These are phyloP conservation scores for Quercus phellos DNA, from an alignment of 331 rosid species.

Conservation along the genomic window DNA sequence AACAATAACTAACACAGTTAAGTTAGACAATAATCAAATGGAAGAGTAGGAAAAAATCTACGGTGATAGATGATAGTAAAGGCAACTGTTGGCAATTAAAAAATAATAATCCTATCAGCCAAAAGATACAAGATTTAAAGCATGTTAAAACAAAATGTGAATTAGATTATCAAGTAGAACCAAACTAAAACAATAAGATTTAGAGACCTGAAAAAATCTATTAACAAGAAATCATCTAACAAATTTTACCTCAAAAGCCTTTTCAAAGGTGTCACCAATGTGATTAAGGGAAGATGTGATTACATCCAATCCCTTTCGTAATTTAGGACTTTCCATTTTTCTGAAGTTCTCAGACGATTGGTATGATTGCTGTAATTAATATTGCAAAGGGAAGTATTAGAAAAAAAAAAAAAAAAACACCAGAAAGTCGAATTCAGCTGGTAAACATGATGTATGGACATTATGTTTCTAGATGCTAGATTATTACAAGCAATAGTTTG, in stretches of 20 bases:
- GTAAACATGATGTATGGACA: neutral
- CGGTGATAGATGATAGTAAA: neutral
- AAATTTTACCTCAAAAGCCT: conserved; percentile 74
- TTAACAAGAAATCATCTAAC: neutral
- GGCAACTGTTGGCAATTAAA: neutral
- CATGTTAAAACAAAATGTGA: neutral
- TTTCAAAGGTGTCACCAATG: conserved; percentile 92
- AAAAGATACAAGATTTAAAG: neutral
- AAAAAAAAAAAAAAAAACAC: neutral
- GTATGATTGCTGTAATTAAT: conserved; percentile 39
- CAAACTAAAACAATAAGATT: neutral
- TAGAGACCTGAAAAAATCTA: neutral
- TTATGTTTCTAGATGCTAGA: neutral
- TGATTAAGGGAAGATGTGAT: conserved; percentile 85
- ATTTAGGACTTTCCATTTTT: conserved; percentile 58
- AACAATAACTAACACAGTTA: too few relatives aligned
- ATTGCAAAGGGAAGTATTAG: conserved; percentile 3
- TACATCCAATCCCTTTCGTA: conserved; percentile 74
- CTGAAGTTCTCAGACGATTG: conserved; percentile 34
- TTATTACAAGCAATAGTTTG: neutral
- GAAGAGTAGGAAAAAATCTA: neutral
- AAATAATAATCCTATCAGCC: neutral
- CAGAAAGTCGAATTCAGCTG: conserved; percentile 5
- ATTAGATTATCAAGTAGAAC: neutral
- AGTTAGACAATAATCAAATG: neutral